Evolutionary conservation across 495 filamentous ascomycete genomes (phyloP), one percentile per base, ranked within the genome.

Genomic region (Lindgomyces ingoldianus): DNA sequence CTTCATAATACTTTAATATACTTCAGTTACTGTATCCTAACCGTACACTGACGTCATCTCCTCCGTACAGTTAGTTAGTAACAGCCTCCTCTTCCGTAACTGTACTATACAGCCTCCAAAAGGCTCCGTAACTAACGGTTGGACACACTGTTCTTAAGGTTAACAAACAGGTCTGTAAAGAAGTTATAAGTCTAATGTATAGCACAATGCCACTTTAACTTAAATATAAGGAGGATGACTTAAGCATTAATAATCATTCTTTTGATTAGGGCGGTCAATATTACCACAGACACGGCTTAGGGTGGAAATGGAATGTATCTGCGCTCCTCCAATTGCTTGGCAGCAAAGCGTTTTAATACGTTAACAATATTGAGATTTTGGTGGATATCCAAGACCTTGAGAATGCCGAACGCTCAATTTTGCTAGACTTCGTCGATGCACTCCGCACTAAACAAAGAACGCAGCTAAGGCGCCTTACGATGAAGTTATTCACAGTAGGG

Each of bases 311-410:
- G 54, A 57, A 45, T n/a, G n/a, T 57, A 57, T 57, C 54, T 45
- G n/a, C n/a, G 24, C 54, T 57, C 54, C 54, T 57, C 54, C 18
- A 26, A 57, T 57, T 55, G 18, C 18, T 55, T 21, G 10, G 33
- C 18, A 55, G 51, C n/a, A 55, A 55, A 36, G 33, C 21, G 22
- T 45, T 57, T 57, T 45, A 57, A 44, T 57, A 57, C 54, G 25
- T 57, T 57, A 57, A 57, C n/a, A 26, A 57, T 57, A 57, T 57
- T 57, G 16, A 57, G 41, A 57, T 57, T 57, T 57, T 45, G 11
- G 22, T 57, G 16, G 54, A 57, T 57, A 44, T 57, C 36, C 14
- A 57, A 57, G 36, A 8, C 54, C 36, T 27, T 46, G 16, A 44
- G 33, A 57, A 57, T 44, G 4, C 33, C n/a, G 9, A 57, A 57